A percentile compares a stretch with the other conserved stretches of the same genome.
Conservation (phyloP, 805 yeast species). For the Candida boleticola region DNA sequence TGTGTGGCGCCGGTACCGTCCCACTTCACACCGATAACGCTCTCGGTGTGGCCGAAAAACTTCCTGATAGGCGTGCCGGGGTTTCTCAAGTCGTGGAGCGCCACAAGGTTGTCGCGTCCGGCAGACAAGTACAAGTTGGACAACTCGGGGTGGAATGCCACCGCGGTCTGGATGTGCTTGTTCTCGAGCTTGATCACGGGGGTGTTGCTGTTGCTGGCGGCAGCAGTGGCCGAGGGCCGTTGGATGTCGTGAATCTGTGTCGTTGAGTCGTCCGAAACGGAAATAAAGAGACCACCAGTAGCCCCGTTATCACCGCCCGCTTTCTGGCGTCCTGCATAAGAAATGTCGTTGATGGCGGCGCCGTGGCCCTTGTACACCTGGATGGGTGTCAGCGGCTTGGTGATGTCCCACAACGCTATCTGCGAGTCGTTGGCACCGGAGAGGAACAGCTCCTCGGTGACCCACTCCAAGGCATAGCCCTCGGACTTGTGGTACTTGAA, state of each 20-base stretch:
- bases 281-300: slow-evolving; percentile 50
- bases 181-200: slow-evolving; percentile 47
- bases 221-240: slow-evolving; percentile 14
- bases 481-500: slow-evolving; percentile 59
- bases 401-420: slow-evolving; percentile 69
- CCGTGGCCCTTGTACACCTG: slow-evolving; percentile 49
- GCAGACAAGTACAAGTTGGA: slow-evolving; percentile 67
- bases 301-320: neutral
- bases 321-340: slow-evolving; percentile 36
- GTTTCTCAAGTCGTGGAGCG: slow-evolving; percentile 73
- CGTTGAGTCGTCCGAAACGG: slow-evolving; percentile 67
- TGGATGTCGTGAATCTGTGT: slow-evolving; percentile 63
- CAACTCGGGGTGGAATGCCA: slow-evolving; percentile 60
- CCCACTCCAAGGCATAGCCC: slow-evolving; percentile 76
- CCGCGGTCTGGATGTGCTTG: slow-evolving; percentile 62
- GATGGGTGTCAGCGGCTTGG: slow-evolving; percentile 43
- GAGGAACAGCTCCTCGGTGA: slow-evolving; percentile 43
- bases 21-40: slow-evolving; percentile 46
- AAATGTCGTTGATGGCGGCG: slow-evolving; percentile 64
- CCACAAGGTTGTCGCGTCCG: slow-evolving; percentile 71
- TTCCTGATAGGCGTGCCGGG: slow-evolving; percentile 56
- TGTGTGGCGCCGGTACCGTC: slow-evolving; percentile 49
- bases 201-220: slow-evolving; percentile 13
- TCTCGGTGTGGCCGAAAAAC: slow-evolving; percentile 61
- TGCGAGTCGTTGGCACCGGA: slow-evolving; percentile 67